phyloP scores from a whole-genome alignment of 768 basidiomycete genomes.

The Tremella yokohamensis region DNA sequence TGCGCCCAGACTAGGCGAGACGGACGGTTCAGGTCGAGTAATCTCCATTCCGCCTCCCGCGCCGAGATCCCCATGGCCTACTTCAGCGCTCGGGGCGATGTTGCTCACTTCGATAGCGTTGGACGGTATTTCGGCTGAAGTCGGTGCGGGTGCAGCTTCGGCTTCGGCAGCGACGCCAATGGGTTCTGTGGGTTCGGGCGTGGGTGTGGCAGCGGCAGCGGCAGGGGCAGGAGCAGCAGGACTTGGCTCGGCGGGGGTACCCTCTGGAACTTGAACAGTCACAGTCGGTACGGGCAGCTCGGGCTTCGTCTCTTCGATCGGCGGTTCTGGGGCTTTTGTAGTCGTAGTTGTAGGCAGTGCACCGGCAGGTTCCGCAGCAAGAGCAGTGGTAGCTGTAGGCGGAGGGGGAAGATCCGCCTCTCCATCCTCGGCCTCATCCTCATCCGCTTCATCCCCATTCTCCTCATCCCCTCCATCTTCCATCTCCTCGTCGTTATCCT shows the following conservation, averaged over 20 bases:
- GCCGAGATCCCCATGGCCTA: conserved; percentile 24
- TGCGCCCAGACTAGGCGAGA: not conserved
- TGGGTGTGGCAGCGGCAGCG: not conserved
- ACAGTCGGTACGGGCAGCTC: no score
- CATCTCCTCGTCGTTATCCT: conserved; percentile 29
- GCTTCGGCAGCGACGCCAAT: no score
- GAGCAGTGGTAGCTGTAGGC: not conserved
- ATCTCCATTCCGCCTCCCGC: conserved; percentile 25
- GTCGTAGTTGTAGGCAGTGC: not conserved
- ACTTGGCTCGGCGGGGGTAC: not conserved
- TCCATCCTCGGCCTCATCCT: conserved; percentile 23
- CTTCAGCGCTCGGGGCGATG: conserved; percentile 24
- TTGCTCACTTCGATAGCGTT: conserved; percentile 39
- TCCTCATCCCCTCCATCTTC: conserved; percentile 21
- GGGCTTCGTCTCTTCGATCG: not conserved
- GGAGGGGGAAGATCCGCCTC: conserved; percentile 10
- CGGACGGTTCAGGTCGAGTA: conserved; percentile 6
- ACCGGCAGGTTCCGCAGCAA: no score
- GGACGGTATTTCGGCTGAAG: conserved; percentile 18
- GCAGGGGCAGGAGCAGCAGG: not conserved
- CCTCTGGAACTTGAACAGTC: no score
- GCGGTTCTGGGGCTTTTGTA: not conserved
- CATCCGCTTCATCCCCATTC: conserved; percentile 16
- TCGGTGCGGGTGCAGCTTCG: not conserved
- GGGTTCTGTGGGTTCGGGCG: no score